Evolutionary conservation across 768 basidiomycete genomes (phyloP).

Genomic region (Suillus spraguei): DNA sequence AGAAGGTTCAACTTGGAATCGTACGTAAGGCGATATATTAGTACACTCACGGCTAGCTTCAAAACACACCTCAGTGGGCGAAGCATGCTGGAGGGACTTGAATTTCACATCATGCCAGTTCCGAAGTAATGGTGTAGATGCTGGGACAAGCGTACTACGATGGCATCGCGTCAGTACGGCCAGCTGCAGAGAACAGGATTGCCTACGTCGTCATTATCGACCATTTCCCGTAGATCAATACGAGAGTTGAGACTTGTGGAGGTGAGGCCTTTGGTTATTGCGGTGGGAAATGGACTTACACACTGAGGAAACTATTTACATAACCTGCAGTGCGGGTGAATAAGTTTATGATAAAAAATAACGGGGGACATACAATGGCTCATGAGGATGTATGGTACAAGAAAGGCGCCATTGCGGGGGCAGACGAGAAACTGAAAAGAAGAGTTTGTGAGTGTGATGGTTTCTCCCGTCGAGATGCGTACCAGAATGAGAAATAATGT

Average conservation of each 20-base stretch:
- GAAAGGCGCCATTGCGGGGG: constrained; percentile 37
- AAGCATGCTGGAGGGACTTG: background rate
- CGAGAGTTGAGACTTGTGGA: constrained; percentile 31
- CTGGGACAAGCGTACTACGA: constrained; percentile 27
- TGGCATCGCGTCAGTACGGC: background rate
- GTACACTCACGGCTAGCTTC: constrained; percentile 1
- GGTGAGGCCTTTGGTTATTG: background rate
- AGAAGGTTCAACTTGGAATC: background rate
- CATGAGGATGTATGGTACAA: constrained; percentile 40
- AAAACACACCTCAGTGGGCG: background rate
- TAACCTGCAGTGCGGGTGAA: constrained; percentile 27
- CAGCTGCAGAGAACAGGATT: background rate
- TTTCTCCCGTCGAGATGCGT: background rate
- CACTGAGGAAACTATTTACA: constrained; percentile 40
- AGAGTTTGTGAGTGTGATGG: background rate
- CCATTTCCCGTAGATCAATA: constrained; percentile 28
- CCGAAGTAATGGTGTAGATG: constrained; percentile 17
- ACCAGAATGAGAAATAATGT: constrained; percentile 30
- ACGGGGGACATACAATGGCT: constrained; percentile 34
- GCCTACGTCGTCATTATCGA: constrained; percentile 28
- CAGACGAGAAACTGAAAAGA: constrained; percentile 34
- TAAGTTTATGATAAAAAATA: background rate
- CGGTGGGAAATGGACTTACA: constrained; percentile 25
- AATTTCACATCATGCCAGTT: background rate
- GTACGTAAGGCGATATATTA: background rate